Evolutionary conservation across 2,329 filamentous ascomycete species (phyloP).

Genomic region (Paecilomyces dactylethromorphus): DNA sequence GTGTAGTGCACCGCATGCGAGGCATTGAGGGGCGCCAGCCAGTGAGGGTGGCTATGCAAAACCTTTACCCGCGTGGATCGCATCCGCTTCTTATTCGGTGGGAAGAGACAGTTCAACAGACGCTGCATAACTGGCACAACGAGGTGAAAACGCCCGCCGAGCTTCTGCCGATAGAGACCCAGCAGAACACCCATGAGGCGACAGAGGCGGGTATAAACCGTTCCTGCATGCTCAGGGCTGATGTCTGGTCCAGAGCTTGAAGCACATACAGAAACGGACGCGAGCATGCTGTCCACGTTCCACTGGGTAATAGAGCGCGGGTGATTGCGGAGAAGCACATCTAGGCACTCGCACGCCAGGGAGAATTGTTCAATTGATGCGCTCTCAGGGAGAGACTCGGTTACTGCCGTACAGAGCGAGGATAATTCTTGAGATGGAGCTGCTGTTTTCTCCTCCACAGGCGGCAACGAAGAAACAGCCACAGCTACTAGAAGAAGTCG

Average conservation of each 20-base stretch:
- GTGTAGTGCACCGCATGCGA: conserved; percentile 46
- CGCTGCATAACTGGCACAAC: conserved; percentile 49
- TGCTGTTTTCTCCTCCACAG: conserved; percentile 33
- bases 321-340: conserved; percentile 33
- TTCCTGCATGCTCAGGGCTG: conserved; percentile 23
- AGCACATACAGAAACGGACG: conserved; percentile 27
- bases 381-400: conserved; percentile 22
- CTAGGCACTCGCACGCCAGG: conserved; percentile 33
- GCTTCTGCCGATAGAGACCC: conserved; percentile 50
- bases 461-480: conserved; percentile 23
- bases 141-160: conserved; percentile 56
- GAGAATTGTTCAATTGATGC: conserved; percentile 33
- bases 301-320: conserved; percentile 37
- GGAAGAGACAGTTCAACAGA: conserved; percentile 51
- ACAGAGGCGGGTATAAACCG: conserved; percentile 50
- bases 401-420: conserved; percentile 26
- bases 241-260: conserved; percentile 29
- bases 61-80: conserved; percentile 19
- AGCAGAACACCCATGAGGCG: conserved; percentile 47
- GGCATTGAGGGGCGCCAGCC: conserved; percentile 28
- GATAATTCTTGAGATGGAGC: conserved; percentile 28
- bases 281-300: conserved; percentile 39
- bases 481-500: conserved; percentile 30
- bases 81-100: conserved; percentile 32
- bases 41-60: conserved; percentile 21